Percentiles rank a stretch among this genome's conserved stretches.
These are phyloP conservation scores for Agaricus sinodeliciosus DNA, from an alignment of 768 basidiomycete species.

Conservation along the genomic window DNA sequence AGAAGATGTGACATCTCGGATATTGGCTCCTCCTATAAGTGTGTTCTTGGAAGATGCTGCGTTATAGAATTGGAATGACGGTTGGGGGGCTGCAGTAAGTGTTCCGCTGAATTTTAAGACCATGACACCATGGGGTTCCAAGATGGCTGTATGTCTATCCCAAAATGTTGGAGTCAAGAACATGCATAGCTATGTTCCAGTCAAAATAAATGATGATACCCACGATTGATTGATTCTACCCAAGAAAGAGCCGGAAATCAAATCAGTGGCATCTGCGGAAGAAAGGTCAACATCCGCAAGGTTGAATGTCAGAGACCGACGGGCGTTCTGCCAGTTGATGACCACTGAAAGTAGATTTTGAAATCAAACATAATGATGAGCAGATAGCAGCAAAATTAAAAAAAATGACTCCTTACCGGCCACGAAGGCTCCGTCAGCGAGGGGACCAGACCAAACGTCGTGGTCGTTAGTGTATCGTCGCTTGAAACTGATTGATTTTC, in stretches of 20 bases:
- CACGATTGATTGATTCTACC: slow-evolving; percentile 31
- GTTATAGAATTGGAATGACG: slow-evolving; percentile 27
- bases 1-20: slow-evolving; percentile 28
- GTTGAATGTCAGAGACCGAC: slow-evolving; percentile 33
- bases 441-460: slow-evolving; percentile 43
- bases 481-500: slow-evolving; percentile 36
- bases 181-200: background rate
- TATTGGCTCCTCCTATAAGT: slow-evolving; percentile 29
- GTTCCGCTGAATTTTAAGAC: slow-evolving; percentile 30
- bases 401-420: slow-evolving; percentile 24
- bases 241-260: slow-evolving; percentile 31
- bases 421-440: slow-evolving; percentile 40
- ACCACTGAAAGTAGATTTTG: slow-evolving; percentile 23
- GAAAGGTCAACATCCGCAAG: slow-evolving; percentile 36
- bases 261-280: slow-evolving; percentile 32
- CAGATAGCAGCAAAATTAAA: background rate
- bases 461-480: slow-evolving; percentile 43
- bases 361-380: background rate
- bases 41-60: slow-evolving; percentile 27
- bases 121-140: slow-evolving; percentile 27
- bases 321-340: slow-evolving; percentile 35
- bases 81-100: slow-evolving; percentile 17
- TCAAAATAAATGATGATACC: slow-evolving; percentile 8
- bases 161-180: background rate
- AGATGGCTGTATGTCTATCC: slow-evolving; percentile 28